A percentile compares a stretch with the other conserved stretches of the same genome.
These are phyloP conservation scores for Botrytis pseudocinerea DNA, from an alignment of 2,329 filamentous ascomycete species.

Conservation along the genomic window DNA sequence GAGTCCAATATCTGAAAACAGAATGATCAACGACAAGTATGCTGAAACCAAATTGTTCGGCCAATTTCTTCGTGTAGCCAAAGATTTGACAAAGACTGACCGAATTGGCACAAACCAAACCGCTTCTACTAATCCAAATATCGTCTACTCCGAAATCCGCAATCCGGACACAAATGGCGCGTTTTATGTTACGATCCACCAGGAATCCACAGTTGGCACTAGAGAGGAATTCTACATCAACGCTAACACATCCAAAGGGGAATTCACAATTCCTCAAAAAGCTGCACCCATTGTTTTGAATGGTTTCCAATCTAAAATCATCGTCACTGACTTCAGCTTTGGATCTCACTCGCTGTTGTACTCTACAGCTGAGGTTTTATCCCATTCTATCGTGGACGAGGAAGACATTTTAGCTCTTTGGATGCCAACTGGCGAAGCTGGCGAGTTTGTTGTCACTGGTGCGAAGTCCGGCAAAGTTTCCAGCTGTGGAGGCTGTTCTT, in stretches of 20 bases:
- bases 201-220: conserved; percentile 52
- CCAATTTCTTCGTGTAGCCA: conserved; percentile 58
- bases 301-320: conserved; percentile 62
- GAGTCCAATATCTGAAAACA: conserved; percentile 50
- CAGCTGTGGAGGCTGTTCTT: conserved; percentile 45
- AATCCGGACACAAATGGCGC: conserved; percentile 56
- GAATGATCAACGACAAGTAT: conserved; percentile 59
- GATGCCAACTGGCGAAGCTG: conserved; percentile 54
- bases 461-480: conserved; percentile 54
- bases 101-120: conserved; percentile 49
- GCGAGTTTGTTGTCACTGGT: conserved; percentile 55
- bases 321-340: conserved; percentile 60
- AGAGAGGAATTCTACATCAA: conserved; percentile 55
- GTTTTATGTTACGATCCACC: conserved; percentile 61
- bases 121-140: conserved; percentile 51
- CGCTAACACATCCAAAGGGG: conserved; percentile 57
- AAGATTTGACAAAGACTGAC: conserved; percentile 57
- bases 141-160: conserved; percentile 56
- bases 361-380: conserved; percentile 57
- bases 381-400: conserved; percentile 50
- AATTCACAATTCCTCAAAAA: conserved; percentile 54
- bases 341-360: conserved; percentile 54
- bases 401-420: conserved; percentile 53
- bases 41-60: conserved; percentile 63
- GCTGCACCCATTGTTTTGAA: conserved; percentile 53